Conservation (phyloP, 768 basidiomycete species). For the Tephrocybe rancida region DNA sequence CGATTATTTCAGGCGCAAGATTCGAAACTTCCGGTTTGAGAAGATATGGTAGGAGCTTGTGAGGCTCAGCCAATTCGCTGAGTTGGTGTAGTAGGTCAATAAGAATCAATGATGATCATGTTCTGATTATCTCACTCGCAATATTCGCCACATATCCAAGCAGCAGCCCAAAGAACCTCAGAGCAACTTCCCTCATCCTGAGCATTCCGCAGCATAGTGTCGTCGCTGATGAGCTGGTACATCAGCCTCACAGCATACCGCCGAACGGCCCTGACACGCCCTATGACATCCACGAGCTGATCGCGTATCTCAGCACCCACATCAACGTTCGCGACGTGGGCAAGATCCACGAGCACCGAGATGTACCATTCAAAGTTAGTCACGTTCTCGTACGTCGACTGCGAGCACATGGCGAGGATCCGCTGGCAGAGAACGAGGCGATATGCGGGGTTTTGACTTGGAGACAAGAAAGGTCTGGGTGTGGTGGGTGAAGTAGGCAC, state of each 20-base stretch:
- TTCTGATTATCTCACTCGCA: constrained; percentile 62
- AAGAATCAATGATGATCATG: neutral
- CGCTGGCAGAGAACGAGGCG: constrained; percentile 80
- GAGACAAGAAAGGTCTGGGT: constrained; percentile 40
- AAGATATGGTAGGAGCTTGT: constrained; percentile 71
- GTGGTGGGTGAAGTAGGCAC: constrained; percentile 33
- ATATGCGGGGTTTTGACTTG: constrained; percentile 81
- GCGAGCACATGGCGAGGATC: constrained; percentile 86
- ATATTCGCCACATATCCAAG: constrained; percentile 97
- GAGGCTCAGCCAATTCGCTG: constrained; percentile 81
- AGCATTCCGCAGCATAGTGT: constrained; percentile 68
- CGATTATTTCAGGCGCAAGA: constrained; percentile 64
- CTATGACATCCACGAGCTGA: constrained; percentile 85
- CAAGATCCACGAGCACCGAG: constrained; percentile 90
- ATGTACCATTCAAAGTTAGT: constrained; percentile 98
- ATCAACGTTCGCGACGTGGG: constrained; percentile 82
- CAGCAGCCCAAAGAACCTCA: constrained; percentile 90
- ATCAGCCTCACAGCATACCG: constrained; percentile 83
- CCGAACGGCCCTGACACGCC: constrained; percentile 76
- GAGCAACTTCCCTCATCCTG: constrained; percentile 74
- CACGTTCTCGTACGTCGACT: constrained; percentile 83
- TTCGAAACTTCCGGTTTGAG: constrained; percentile 59
- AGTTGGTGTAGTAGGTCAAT: constrained; percentile 1
- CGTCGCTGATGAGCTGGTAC: constrained; percentile 80
- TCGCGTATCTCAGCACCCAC: constrained; percentile 79